phyloP scores from a whole-genome alignment of 1,284 basidiomycete genomes.

The Sanguinoderma infundibulare region DNA sequence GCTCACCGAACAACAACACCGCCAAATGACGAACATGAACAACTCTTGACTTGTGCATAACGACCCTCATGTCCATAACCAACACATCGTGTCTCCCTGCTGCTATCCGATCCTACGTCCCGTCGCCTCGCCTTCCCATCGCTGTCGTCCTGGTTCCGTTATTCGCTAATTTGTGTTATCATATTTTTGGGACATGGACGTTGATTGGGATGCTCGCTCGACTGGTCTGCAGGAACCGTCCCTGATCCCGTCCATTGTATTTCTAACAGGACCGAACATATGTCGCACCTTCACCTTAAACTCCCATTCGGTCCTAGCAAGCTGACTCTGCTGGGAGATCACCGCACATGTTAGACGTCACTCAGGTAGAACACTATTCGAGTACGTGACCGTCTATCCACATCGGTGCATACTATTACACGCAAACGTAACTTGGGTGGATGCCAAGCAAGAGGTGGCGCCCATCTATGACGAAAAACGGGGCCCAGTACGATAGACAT shows the following conservation, averaged over 20 bases:
- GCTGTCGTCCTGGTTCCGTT: conserved; percentile 14
- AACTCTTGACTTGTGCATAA: too few relatives aligned
- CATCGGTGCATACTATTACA: background rate
- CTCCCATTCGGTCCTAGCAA: too few relatives aligned
- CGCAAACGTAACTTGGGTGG: background rate
- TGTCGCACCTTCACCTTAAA: too few relatives aligned
- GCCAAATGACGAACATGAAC: background rate
- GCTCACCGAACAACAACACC: background rate
- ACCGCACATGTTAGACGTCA: too few relatives aligned
- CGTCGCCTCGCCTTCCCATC: background rate
- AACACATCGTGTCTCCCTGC: background rate
- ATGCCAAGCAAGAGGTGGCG: background rate
- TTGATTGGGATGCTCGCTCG: background rate
- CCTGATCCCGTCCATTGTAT: background rate
- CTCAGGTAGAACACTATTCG: too few relatives aligned
- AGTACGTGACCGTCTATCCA: background rate
- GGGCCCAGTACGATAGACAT: background rate
- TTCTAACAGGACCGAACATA: too few relatives aligned
- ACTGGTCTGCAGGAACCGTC: background rate
- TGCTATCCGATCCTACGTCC: background rate
- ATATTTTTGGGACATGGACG: too few relatives aligned
- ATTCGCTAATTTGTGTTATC: conserved; percentile 11
- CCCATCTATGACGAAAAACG: background rate
- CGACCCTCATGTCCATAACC: background rate
- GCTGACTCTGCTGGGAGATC: too few relatives aligned